Base-by-base conservation (phyloP, 2,329 filamentous ascomycete genomes). In the Fusarium nanum region DNA sequence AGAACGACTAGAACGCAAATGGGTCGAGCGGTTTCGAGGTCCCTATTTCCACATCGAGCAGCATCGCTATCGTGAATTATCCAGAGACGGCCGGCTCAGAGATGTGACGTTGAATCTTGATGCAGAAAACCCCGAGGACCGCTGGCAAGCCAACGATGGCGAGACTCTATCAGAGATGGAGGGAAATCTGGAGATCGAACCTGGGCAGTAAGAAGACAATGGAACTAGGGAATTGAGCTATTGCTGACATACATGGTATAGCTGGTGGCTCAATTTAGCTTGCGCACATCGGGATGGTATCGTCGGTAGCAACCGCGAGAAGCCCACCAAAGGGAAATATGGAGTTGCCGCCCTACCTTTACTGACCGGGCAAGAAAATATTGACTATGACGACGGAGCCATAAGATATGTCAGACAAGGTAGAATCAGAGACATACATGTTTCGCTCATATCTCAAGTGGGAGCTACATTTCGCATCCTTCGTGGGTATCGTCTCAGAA, bases 231-330 rank as follows among this genome's bases (percentile, higher is more conserved):
- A 30, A 12, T 12, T 5, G 8, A 34, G 18, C 16, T 27, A 8
- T 57, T 55, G 28, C 56, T 53, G 54, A 76, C 77, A 54, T 78
- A 46, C 10, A 14, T 47, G 28, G 11, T n/a, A 12, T 56, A 89
- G 87, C 58, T 89, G 85, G 87, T 89, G 87, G 86, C 75, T 87
- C 20, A 86, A 87, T 56, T 78, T 88, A 32, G 83, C 85, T 37
- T 88, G 86, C 68, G 87, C 86, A 4, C 80, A 84, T 62, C 82
- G 85, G 28, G 87, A 89, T 69, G 86, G 87, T 22, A 85, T 89
- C 20, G 82, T 87, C 11, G 79, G 78, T 10, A 82, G 78, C 55
- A 79, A 81, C 14, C 68, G 76, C 5, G 84, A 87, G 67, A 81
- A 68, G 16, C 80, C 84, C 1, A 85, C 85, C 12, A 83, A 79